These are phyloP conservation scores for Paramecium octaurelia DNA, from an alignment of 73 alveolate genomes.

Conservation along the genomic window DNA sequence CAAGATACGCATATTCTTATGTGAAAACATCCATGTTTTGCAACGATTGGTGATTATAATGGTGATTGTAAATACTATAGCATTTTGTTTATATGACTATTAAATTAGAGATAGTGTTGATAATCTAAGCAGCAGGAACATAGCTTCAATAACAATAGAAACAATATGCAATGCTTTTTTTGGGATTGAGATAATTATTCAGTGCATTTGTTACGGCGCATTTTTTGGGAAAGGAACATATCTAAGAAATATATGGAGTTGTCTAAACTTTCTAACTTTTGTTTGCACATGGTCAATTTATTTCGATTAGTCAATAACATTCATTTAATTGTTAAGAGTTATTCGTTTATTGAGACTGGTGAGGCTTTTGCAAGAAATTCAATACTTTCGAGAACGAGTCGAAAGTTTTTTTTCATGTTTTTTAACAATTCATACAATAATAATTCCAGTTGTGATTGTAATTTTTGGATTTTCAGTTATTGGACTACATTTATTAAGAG, in stretches of 20 bases:
- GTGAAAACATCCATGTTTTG: background rate
- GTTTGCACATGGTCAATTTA: constrained; percentile 28
- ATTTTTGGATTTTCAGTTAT: constrained; percentile 14
- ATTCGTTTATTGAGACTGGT: constrained; percentile 22
- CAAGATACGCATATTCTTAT: background rate
- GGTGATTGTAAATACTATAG: constrained; percentile 35
- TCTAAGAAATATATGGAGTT: constrained; percentile 12
- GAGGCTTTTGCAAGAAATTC: constrained; percentile 29
- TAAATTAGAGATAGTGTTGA: background rate
- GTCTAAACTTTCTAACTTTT: constrained; percentile 22
- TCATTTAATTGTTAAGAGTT: constrained; percentile 16
- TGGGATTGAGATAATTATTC: constrained; percentile 25
- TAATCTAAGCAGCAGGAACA: background rate
- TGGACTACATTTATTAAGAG: constrained; percentile 29
- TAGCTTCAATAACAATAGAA: constrained; percentile 3
- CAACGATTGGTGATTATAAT: background rate
- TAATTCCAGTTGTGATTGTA: background rate
- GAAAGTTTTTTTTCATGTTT: constrained; percentile 2
- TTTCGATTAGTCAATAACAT: background rate
- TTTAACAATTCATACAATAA: background rate
- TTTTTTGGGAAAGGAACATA: background rate
- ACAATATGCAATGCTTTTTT: constrained; percentile 11
- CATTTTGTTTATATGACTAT: constrained; percentile 29
- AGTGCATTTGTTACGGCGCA: constrained; percentile 20
- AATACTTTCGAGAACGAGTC: background rate